phyloP scores from a whole-genome alignment of 192 early-diverging fungal species.

The Coemansia asiatica region DNA sequence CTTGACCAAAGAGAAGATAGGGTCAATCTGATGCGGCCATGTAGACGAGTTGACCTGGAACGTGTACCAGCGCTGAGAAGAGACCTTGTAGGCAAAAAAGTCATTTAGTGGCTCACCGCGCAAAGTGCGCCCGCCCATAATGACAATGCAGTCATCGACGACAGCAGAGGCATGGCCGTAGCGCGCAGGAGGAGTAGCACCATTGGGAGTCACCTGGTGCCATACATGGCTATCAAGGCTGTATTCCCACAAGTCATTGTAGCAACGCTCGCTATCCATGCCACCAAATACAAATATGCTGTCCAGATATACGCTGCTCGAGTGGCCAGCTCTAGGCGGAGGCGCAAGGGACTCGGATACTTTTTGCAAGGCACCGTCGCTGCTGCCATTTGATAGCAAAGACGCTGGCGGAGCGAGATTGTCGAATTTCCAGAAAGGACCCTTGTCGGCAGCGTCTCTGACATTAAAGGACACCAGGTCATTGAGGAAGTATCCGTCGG shows the following conservation, averaged over 20 bases:
- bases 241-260: slow-evolving; percentile 56
- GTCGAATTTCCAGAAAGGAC: slow-evolving; percentile 49
- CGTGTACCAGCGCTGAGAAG: slow-evolving; percentile 56
- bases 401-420: slow-evolving; percentile 12
- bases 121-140: slow-evolving; percentile 52
- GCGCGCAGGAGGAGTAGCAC: slow-evolving; percentile 49
- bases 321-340: slow-evolving; percentile 44
- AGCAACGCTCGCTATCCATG: slow-evolving; percentile 48
- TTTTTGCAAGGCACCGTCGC: not conserved
- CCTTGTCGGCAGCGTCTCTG: slow-evolving; percentile 32
- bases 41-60: slow-evolving; percentile 50
- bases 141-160: slow-evolving; percentile 55
- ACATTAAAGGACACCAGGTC: slow-evolving; percentile 56
- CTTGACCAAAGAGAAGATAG: slow-evolving; percentile 52
- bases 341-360: slow-evolving; percentile 13
- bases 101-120: slow-evolving; percentile 43
- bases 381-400: slow-evolving; percentile 12
- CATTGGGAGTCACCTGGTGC: slow-evolving; percentile 43
- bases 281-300: slow-evolving; percentile 56
- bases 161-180: slow-evolving; percentile 52
- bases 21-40: slow-evolving; percentile 53
- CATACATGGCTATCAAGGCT: slow-evolving; percentile 35
- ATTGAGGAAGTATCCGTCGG: slow-evolving; percentile 43
- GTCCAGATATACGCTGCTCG: slow-evolving; percentile 44
- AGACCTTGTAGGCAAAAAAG: slow-evolving; percentile 55